Evolutionary conservation across 164 flowering plant genomes (phyloP), one percentile per base, ranked within the genome.

Genomic region (Pachysandra terminalis): DNA sequence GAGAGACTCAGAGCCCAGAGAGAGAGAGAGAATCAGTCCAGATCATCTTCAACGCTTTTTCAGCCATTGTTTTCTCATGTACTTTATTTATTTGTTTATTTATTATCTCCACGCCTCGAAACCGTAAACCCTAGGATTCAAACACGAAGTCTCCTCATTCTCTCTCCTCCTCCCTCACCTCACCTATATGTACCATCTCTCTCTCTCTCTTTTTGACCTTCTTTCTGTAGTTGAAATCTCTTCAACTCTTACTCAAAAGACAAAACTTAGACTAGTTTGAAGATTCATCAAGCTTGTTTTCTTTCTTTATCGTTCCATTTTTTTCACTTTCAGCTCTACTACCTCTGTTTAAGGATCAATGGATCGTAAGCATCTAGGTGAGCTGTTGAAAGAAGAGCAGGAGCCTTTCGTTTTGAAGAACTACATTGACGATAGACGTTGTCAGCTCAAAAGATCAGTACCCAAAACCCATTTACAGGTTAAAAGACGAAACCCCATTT

Each of bases 311-410:
- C 49, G 13, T 48, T 7, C 9, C 26, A 49, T 26, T 28, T 25
- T 17, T 17, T 28, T 25, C 13, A 0, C 19, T 41, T 58, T 13
- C 28, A 48, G 22, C 26, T 21, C 48, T 51, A 77, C 71, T 73
- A 82, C 80, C n/a, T n/a, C n/a, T n/a, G n/a, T n/a, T n/a, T n/a
- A n/a, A n/a, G n/a, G n/a, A n/a, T n/a, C n/a, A 85, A 83, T 81
- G 86, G 78, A 77, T 62, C 77, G 69, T 14, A 85, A 81, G 74
- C 89, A 78, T 58, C 80, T 93, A 19, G 84, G 74, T 45, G 87
- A 93, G 79, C 81, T 90, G 0, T 72, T 93, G 19, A 71, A 64
- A 17, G 90, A 93, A 77, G 94, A 89, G 72, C 98, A 93, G 74
- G 98, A 91, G 68, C 98, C 98, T 0, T 93, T 93, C 66, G 74